Base-by-base conservation (phyloP, 495 filamentous ascomycete genomes). In the Sphaerosporella brunnea region DNA sequence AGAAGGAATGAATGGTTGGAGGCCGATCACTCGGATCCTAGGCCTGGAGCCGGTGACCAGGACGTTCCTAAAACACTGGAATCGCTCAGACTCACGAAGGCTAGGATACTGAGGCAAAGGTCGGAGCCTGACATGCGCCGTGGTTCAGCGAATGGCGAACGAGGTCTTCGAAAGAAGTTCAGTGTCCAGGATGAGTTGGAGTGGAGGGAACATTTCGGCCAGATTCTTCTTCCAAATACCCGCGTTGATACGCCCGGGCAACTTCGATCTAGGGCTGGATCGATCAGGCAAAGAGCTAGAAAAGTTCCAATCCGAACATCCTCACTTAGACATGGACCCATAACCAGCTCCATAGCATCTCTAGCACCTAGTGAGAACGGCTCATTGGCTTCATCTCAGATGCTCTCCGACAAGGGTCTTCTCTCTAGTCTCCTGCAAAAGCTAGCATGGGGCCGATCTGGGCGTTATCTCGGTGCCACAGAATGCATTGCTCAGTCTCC, bases 1-100 rank as follows among this genome's bases (percentile, higher is more conserved):
- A 46, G 52, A 38, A 55, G 48, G 32, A 50, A 52, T 21, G 48
- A 45, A 16, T 59, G 56, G 56, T 23, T 34, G 11, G 43, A 46
- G 24, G 25, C 11, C n/a, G 35, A 46, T 34, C 13, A 34, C 35
- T 8, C 8, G 43, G 15, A 32, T 5, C 15, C 8, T n/a, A 1
- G 7, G 8, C 39, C 13, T 8, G 4, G 10, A 34, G 25, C 15
- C 24, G 9, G 8, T 13, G 24, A 46, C 11, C 10, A 18, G 7
- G 26, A 32, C 1, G 26, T 46, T 19, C 1, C 19, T 13, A 7
- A 46, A 35, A 10, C 24, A 5, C 19, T 10, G 3, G 15, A 46
- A 23, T 9, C 19, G 23, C 9, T 11, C 23, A 15, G 36, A n/a
- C 1, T 19, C 16, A 11, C 32, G 26, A n/a, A 34, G 2, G 25